Evolutionary conservation across 2,329 filamentous ascomycete species (phyloP).

Genomic region (Stachybotrys chartarum): DNA sequence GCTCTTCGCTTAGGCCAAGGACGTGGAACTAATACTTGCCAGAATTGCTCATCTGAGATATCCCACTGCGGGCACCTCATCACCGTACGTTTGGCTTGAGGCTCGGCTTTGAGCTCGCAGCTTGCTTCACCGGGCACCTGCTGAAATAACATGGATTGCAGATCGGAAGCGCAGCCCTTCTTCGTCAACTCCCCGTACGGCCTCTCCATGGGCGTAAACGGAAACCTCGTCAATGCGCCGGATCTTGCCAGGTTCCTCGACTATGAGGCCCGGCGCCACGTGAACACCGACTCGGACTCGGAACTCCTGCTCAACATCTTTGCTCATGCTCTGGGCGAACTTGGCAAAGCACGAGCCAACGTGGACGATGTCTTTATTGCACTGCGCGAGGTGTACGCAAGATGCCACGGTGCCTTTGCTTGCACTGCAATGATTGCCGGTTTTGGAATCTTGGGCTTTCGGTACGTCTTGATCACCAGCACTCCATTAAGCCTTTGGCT

Average conservation of each 20-base stretch:
- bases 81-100: constrained; percentile 20
- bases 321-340: constrained; percentile 72
- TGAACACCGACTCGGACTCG: constrained; percentile 79
- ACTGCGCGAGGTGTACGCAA: constrained; percentile 63
- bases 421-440: constrained; percentile 77
- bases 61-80: constrained; percentile 77
- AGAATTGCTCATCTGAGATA: constrained; percentile 75
- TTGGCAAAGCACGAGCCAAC: constrained; percentile 75
- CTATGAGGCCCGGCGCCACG: constrained; percentile 71
- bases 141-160: constrained; percentile 33
- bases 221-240: constrained; percentile 74
- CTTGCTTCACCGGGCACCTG: constrained; percentile 1
- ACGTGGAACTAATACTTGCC: constrained; percentile 5
- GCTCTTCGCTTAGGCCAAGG: not conserved
- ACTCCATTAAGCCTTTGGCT: constrained; percentile 31
- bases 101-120: not conserved
- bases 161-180: constrained; percentile 85
- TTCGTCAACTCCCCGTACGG: constrained; percentile 67
- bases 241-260: constrained; percentile 68
- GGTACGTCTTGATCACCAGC: constrained; percentile 20
- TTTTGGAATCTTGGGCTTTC: constrained; percentile 73
- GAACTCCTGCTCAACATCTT: constrained; percentile 75
- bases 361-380: constrained; percentile 69
- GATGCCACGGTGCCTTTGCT: constrained; percentile 69
- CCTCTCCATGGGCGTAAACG: constrained; percentile 54